Evolutionary conservation across 192 early-diverging fungal species (phyloP).

Genomic region (Endogone sp.): DNA sequence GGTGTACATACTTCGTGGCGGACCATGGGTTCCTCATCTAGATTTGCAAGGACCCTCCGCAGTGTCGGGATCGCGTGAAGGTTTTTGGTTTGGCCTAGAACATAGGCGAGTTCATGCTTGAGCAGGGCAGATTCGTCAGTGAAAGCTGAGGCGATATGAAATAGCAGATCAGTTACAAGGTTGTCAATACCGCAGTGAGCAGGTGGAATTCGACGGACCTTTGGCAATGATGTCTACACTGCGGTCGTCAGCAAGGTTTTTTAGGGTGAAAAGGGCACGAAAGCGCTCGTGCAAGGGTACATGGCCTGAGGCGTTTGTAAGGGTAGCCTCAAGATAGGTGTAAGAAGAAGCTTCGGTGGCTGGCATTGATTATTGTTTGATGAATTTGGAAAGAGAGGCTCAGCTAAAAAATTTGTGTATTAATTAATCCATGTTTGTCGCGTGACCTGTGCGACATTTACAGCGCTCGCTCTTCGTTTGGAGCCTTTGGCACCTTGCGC

Average conservation of each 20-base stretch:
- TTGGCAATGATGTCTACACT: slow-evolving; percentile 82
- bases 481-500: not conserved
- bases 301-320: slow-evolving; percentile 56
- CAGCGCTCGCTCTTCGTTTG: no score
- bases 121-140: slow-evolving; percentile 82
- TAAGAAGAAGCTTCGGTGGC: slow-evolving; percentile 33
- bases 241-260: slow-evolving; percentile 66
- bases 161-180: not conserved
- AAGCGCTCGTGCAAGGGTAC: slow-evolving; percentile 82
- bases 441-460: not conserved
- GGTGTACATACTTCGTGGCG: slow-evolving; percentile 72
- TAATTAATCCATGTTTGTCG: no score
- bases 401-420: not conserved
- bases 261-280: slow-evolving; percentile 91
- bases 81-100: slow-evolving; percentile 93
- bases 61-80: slow-evolving; percentile 69
- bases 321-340: slow-evolving; percentile 56
- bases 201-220: slow-evolving; percentile 33
- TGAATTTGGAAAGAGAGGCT: not conserved
- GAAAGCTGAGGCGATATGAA: slow-evolving; percentile 44
- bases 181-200: no score
- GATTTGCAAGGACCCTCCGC: slow-evolving; percentile 58
- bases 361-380: no score
- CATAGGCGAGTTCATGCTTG: slow-evolving; percentile 96
- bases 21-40: slow-evolving; percentile 86